Evolutionary conservation across 768 basidiomycete genomes (phyloP).

Genomic region (Heimioporus sp.): DNA sequence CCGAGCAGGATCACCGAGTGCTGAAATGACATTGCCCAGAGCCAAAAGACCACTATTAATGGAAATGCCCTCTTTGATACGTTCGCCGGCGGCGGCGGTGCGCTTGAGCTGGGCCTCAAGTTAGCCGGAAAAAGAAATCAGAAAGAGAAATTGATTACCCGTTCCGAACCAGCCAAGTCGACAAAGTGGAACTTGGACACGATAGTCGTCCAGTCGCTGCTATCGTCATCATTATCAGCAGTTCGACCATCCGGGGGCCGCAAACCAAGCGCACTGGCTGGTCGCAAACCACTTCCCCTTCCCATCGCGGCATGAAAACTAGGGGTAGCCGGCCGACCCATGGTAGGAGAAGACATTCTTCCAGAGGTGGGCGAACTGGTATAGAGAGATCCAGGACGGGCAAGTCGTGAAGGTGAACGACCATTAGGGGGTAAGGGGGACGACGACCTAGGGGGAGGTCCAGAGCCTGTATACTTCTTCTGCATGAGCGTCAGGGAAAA

Average conservation of each 20-base stretch:
- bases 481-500: conserved; percentile 95
- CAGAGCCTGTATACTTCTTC: conserved; percentile 77
- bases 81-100: conserved; percentile 92
- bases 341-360: conserved; percentile 74
- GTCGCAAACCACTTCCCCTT: conserved; percentile 63
- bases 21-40: conserved; percentile 97
- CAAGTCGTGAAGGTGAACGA: conserved; percentile 75
- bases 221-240: conserved; percentile 52
- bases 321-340: conserved; percentile 75
- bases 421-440: conserved; percentile 74
- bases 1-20: conserved; percentile 89
- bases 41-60: conserved; percentile 97
- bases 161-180: conserved; percentile 94
- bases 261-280: conserved; percentile 76
- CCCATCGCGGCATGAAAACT: conserved; percentile 76
- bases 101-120: conserved; percentile 71
- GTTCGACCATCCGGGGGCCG: conserved; percentile 49
- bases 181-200: conserved; percentile 98
- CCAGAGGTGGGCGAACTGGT: conserved; percentile 33
- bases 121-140: conserved; percentile 13
- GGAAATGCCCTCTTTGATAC: conserved; percentile 98
- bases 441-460: conserved; percentile 67
- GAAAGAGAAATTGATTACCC: conserved; percentile 46
- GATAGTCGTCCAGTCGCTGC: conserved; percentile 85
- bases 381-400: conserved; percentile 80